phyloP scores from a whole-genome alignment of 2,329 filamentous ascomycete species.

The Colletotrichum limetticola region DNA sequence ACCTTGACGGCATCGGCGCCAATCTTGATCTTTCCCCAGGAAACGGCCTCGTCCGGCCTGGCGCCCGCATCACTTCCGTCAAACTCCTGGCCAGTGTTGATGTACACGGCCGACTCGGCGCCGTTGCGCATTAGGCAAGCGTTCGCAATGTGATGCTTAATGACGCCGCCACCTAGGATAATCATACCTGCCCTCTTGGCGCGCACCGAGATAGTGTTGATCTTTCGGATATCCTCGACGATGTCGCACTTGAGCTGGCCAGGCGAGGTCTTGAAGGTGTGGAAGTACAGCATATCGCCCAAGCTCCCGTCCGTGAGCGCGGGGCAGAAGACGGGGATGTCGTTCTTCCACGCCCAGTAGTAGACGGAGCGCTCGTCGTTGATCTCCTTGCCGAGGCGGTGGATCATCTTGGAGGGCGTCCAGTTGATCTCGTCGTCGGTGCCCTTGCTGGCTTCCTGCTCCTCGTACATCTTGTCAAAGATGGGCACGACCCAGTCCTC shows the following conservation, averaged over 20 bases:
- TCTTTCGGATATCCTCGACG: conserved; percentile 89
- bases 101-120: conserved; percentile 95
- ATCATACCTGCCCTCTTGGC: conserved; percentile 95
- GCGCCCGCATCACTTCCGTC: conserved; percentile 97
- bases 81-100: conserved; percentile 98
- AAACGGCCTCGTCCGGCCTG: conserved; percentile 94
- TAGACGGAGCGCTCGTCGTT: conserved; percentile 91
- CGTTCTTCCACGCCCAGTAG: conserved; percentile 97
- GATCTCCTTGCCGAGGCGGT: conserved; percentile 91
- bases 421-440: conserved; percentile 78
- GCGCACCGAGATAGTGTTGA: conserved; percentile 91
- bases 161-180: conserved; percentile 90
- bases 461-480: conserved; percentile 90
- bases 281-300: conserved; percentile 98
- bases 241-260: conserved; percentile 87
- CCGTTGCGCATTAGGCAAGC: conserved; percentile 98
- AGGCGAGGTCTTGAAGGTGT: conserved; percentile 92
- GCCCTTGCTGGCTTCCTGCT: conserved; percentile 84
- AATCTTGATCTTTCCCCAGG: conserved; percentile 97
- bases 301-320: conserved; percentile 94
- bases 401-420: conserved; percentile 94
- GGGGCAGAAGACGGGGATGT: conserved; percentile 97
- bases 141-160: conserved; percentile 99
- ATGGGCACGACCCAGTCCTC: conserved; percentile 98
- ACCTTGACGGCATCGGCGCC: conserved; percentile 92